Evolutionary conservation across 2,329 filamentous ascomycete genomes (phyloP).

Genomic region (Penicillium palitans): DNA sequence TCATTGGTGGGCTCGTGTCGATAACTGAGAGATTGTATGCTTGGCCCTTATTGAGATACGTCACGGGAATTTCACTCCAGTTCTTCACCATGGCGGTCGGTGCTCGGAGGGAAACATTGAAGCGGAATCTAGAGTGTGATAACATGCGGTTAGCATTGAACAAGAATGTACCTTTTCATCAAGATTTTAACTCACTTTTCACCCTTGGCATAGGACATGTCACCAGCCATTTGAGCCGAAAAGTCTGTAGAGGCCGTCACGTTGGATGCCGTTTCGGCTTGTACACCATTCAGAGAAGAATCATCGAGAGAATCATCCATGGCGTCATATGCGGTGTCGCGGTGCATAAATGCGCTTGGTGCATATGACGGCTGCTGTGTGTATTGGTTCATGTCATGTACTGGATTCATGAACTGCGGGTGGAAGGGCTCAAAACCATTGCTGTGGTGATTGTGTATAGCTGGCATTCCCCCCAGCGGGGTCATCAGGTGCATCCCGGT

Average conservation of each 20-base stretch:
- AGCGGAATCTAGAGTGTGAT: constrained; percentile 68
- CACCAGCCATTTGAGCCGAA: constrained; percentile 23
- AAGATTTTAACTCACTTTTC: constrained; percentile 55
- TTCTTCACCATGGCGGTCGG: constrained; percentile 92
- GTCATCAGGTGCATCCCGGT: constrained; percentile 73
- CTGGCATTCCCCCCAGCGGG: constrained; percentile 72
- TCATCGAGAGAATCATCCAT: constrained; percentile 69
- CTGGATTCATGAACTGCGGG: constrained; percentile 54
- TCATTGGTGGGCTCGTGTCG: constrained; percentile 68
- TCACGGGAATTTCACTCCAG: constrained; percentile 88
- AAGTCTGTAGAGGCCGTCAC: constrained; percentile 32
- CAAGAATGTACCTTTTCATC: constrained; percentile 10
- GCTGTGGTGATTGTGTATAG: constrained; percentile 60
- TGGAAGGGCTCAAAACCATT: constrained; percentile 65
- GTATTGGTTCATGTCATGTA: constrained; percentile 72
- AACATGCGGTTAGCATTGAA: constrained; percentile 16
- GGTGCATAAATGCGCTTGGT: constrained; percentile 77
- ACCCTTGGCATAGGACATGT: constrained; percentile 33
- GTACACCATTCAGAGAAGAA: constrained; percentile 62
- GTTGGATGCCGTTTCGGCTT: constrained; percentile 57
- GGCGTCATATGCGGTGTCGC: constrained; percentile 75
- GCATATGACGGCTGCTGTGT: constrained; percentile 64
- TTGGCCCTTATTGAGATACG: constrained; percentile 96
- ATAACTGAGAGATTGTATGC: constrained; percentile 84
- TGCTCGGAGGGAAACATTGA: constrained; percentile 84